phyloP scores from a whole-genome alignment of 495 filamentous ascomycete species.

The Chaetomium tenue region DNA sequence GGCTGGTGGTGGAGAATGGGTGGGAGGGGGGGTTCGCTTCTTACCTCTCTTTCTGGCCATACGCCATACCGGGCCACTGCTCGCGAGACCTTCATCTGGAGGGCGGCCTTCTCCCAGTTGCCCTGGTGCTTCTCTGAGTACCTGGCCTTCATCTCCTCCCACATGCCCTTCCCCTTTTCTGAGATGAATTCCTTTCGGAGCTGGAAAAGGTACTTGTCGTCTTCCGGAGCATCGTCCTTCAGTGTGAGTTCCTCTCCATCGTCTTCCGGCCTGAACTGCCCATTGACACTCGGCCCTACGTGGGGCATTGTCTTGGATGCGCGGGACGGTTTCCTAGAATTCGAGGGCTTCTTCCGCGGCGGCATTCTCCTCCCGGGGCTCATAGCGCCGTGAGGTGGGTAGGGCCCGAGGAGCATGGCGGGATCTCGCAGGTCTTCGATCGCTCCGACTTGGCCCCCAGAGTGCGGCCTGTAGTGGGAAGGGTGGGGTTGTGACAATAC shows the following conservation, averaged over 20 bases:
- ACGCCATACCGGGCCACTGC: slow-evolving; percentile 45
- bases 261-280: slow-evolving; percentile 20
- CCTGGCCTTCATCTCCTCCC: slow-evolving; percentile 50
- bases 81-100: slow-evolving; percentile 52
- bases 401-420: slow-evolving; percentile 24
- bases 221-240: slow-evolving; percentile 46
- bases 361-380: slow-evolving; percentile 28
- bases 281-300: slow-evolving; percentile 19
- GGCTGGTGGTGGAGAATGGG: neutral
- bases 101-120: slow-evolving; percentile 45
- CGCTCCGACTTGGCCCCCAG: slow-evolving; percentile 25
- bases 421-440: slow-evolving; percentile 35
- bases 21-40: slow-evolving; percentile 14
- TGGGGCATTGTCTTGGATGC: slow-evolving; percentile 29
- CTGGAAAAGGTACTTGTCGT: slow-evolving; percentile 46
- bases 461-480: slow-evolving; percentile 26
- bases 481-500: slow-evolving; percentile 29
- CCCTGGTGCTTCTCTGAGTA: slow-evolving; percentile 43
- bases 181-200: slow-evolving; percentile 44
- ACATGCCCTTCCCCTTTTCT: slow-evolving; percentile 53
- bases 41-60: slow-evolving; percentile 49
- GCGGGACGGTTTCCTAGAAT: slow-evolving; percentile 27
- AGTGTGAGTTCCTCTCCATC: slow-evolving; percentile 35
- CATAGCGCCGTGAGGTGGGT: slow-evolving; percentile 32
- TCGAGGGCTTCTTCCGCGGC: slow-evolving; percentile 30